Conservation (phyloP, 352 stramenopile species). For the Pythium dissotocum region DNA sequence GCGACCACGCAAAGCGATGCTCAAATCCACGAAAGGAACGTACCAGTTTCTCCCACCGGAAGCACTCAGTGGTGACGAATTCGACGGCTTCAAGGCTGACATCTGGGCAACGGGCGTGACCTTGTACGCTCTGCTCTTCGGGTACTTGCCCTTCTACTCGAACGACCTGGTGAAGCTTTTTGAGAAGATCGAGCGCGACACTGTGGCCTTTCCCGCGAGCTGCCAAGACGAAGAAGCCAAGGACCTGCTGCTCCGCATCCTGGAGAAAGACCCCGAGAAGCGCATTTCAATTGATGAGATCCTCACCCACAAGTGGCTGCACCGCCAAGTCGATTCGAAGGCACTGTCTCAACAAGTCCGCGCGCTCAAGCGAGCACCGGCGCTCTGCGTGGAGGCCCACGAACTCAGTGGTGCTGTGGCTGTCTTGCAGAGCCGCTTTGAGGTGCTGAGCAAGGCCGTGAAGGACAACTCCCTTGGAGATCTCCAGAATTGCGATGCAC, state of each 20-base stretch:
- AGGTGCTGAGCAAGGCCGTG: conserved; percentile 34
- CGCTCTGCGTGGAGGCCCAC: conserved; percentile 42
- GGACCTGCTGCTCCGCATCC: conserved; percentile 65
- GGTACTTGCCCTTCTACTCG: conserved; percentile 89
- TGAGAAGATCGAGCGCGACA: conserved; percentile 84
- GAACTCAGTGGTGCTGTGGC: conserved; percentile 59
- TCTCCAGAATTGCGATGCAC: background rate
- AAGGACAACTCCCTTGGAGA: conserved; percentile 10
- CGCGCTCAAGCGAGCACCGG: conserved; percentile 38
- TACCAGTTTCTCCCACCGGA: conserved; percentile 79
- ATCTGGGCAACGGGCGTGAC: conserved; percentile 92
- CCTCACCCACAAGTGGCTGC: conserved; percentile 69
- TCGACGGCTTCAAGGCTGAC: conserved; percentile 85
- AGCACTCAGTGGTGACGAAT: conserved; percentile 61
- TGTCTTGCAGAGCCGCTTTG: conserved; percentile 50
- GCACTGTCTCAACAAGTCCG: conserved; percentile 43
- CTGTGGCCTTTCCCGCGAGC: conserved; percentile 45
- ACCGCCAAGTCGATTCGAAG: conserved; percentile 60
- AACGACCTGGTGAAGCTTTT: conserved; percentile 85
- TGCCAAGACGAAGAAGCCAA: conserved; percentile 57
- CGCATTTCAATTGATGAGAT: conserved; percentile 70
- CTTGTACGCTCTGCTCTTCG: conserved; percentile 88
- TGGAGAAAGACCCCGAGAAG: conserved; percentile 77
- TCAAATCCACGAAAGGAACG: conserved; percentile 74
- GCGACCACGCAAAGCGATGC: conserved; percentile 33